Percentiles rank a stretch among this genome's conserved stretches.
These are phyloP conservation scores for Yarrowia deformans DNA, from an alignment of 805 yeast species.

Conservation along the genomic window DNA sequence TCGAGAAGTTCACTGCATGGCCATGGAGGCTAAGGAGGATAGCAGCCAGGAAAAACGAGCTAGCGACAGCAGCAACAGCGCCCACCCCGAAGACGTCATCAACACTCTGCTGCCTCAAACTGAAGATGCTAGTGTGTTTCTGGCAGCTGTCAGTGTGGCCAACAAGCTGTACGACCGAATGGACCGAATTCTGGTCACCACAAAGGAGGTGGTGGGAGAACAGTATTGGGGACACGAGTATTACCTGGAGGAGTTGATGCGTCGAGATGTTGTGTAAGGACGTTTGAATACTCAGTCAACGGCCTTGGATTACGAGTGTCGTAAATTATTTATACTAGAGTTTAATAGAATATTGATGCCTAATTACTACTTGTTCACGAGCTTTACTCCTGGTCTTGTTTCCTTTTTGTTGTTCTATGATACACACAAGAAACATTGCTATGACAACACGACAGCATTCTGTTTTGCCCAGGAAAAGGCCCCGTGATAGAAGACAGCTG, in stretches of 20 bases:
- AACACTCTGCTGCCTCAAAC: conserved; percentile 45
- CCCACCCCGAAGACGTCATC: conserved; percentile 3
- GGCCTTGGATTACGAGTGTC: neutral
- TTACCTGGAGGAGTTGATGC: conserved; percentile 39
- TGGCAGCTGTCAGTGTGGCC: conserved; percentile 46
- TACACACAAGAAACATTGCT: no score
- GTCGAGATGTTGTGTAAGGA: neutral
- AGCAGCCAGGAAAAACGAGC: conserved; percentile 15
- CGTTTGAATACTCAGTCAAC: no score
- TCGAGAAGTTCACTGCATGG: conserved; percentile 6
- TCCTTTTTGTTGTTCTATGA: no score
- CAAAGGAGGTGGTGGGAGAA: conserved; percentile 51
- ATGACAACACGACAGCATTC: no score
- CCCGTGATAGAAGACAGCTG: no score
- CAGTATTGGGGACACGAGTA: conserved; percentile 44
- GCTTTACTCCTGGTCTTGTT: no score
- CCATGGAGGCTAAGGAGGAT: conserved; percentile 5
- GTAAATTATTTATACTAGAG: conserved; percentile 27
- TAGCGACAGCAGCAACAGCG: conserved; percentile 21
- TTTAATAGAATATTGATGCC: neutral
- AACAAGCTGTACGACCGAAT: conserved; percentile 48
- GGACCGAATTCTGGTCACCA: conserved; percentile 47
- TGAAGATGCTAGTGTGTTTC: conserved; percentile 45
- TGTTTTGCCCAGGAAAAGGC: no score
- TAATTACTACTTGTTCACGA: no score